These are phyloP conservation scores for Sungouiella blattae DNA, from an alignment of 805 yeast genomes.

Conservation along the genomic window DNA sequence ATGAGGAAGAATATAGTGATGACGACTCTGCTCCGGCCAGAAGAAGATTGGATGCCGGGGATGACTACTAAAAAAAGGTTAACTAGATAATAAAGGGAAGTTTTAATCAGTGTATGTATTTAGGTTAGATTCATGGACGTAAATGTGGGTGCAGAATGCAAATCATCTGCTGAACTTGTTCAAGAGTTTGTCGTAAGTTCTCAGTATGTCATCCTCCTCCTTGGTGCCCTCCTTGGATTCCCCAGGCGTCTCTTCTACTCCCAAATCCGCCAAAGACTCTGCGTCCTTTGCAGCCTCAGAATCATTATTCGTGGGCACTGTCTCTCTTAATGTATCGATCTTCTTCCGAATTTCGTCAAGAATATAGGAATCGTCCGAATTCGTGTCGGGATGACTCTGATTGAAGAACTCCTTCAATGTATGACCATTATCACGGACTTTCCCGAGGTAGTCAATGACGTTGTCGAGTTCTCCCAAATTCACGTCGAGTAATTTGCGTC, in stretches of 20 bases:
- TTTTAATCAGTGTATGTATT: too few species aligned
- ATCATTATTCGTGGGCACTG: neutral
- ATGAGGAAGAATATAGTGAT: conserved; percentile 31
- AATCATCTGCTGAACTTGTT: conserved; percentile 5
- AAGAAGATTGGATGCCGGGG: conserved; percentile 25
- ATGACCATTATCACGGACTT: conserved; percentile 31
- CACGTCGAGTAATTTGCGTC: conserved; percentile 27
- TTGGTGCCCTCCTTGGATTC: conserved; percentile 1
- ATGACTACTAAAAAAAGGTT: too few species aligned
- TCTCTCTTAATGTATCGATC: conserved; percentile 4
- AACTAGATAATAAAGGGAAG: too few species aligned
- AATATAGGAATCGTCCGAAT: conserved; percentile 2
- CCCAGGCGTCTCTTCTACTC: neutral
- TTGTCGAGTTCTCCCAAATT: conserved; percentile 33
- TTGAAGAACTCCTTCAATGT: conserved; percentile 23
- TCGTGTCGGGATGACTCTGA: conserved; percentile 1
- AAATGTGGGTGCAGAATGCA: neutral
- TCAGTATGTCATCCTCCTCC: conserved; percentile 8
- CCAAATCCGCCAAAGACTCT: neutral
- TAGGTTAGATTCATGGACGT: conserved; percentile 1
- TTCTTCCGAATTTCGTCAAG: conserved; percentile 8
- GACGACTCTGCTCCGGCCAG: conserved; percentile 27
- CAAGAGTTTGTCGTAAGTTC: conserved; percentile 21
- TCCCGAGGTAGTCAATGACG: conserved; percentile 28
- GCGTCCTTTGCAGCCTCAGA: conserved; percentile 1